Conservation (phyloP, 164 flowering plant species). For the Vitis labrusca region DNA sequence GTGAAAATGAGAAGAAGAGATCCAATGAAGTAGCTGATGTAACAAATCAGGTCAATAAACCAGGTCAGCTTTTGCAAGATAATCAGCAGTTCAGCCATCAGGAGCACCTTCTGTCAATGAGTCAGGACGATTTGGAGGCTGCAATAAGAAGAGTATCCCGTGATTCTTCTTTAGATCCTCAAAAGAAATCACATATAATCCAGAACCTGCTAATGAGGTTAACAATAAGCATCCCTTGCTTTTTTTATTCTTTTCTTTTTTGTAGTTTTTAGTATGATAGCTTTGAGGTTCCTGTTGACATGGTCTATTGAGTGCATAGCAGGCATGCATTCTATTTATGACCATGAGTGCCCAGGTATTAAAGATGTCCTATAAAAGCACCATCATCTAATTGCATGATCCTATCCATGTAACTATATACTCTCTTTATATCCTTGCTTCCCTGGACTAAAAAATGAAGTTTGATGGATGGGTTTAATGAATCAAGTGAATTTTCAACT, state of each 20-base stretch:
- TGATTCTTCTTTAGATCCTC: constrained; percentile 59
- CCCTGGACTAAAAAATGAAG: not conserved
- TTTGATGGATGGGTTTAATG: not conserved
- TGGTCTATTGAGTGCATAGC: not conserved
- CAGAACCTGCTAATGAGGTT: constrained; percentile 80
- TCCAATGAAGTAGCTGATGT: constrained; percentile 12
- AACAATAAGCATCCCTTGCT: not conserved
- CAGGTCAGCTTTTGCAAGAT: constrained; percentile 16
- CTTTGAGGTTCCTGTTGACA: not conserved
- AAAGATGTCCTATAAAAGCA: not conserved
- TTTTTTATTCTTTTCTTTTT: not conserved
- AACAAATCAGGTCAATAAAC: constrained; percentile 20
- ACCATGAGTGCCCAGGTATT: not conserved
- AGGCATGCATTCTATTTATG: not conserved
- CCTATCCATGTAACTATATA: not conserved
- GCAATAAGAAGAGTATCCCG: constrained; percentile 57
- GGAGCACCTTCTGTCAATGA: constrained; percentile 41
- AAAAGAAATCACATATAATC: constrained; percentile 52
- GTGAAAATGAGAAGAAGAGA: constrained; percentile 28
- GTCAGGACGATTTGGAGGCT: constrained; percentile 70
- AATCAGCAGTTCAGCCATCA: constrained; percentile 25
- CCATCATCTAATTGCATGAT: not conserved
- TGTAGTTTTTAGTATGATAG: not conserved
- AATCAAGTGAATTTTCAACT: not conserved
- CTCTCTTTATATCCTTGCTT: not conserved